These are phyloP conservation scores for Novakomyces olei DNA, from an alignment of 805 yeast genomes.

Conservation along the genomic window DNA sequence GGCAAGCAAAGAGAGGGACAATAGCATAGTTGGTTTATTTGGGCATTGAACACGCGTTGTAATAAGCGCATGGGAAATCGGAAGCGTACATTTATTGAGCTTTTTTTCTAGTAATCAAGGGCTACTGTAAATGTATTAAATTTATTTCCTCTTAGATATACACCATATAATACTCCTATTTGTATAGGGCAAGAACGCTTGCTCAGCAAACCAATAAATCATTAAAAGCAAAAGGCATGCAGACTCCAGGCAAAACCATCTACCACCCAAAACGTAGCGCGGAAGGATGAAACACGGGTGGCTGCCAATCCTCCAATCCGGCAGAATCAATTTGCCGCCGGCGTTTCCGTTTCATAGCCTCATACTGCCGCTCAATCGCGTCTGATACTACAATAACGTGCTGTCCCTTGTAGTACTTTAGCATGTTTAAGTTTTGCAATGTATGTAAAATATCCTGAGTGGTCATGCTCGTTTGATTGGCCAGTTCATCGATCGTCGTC, in stretches of 20 bases:
- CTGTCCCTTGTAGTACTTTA: conserved; percentile 86
- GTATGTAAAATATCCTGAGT: conserved; percentile 90
- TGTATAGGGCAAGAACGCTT: no score
- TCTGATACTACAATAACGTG: conserved; percentile 75
- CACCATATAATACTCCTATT: no score
- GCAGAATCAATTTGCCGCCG: conserved; percentile 52
- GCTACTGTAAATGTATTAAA: no score
- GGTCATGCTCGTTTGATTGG: conserved; percentile 76
- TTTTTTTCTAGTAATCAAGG: no score
- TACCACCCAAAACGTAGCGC: conserved; percentile 92
- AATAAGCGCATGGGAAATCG: no score
- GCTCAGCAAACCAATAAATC: no score
- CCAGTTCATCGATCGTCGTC: conserved; percentile 74
- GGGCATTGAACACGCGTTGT: no score
- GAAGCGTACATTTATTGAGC: no score
- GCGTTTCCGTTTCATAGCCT: conserved; percentile 44
- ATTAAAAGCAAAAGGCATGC: no score
- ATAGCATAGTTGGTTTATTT: no score
- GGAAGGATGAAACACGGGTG: conserved; percentile 84
- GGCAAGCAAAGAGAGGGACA: no score
- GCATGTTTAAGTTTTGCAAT: conserved; percentile 68
- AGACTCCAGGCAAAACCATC: conserved; percentile 4
- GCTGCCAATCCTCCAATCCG: conserved; percentile 60
- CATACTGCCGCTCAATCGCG: conserved; percentile 55
- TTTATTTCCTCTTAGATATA: no score